Conservation (phyloP, 129 eudicot species). For the Oenanthe sinensis region DNA sequence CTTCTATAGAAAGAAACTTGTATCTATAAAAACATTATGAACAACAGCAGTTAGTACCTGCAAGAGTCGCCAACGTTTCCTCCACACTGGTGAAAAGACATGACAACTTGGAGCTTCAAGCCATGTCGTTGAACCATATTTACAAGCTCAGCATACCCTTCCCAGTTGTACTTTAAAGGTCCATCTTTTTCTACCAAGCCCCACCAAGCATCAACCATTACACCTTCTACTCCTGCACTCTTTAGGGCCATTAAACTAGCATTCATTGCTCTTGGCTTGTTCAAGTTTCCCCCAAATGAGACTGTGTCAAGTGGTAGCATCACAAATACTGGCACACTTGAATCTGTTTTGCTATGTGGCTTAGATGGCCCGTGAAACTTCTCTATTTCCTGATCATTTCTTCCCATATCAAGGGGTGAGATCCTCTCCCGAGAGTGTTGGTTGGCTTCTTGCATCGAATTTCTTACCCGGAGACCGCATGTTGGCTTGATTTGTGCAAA, state of each 20-base stretch:
- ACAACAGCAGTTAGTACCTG: constrained; percentile 61
- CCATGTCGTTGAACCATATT: constrained; percentile 82
- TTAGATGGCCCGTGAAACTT: neutral
- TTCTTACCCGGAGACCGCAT: constrained; percentile 34
- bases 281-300: constrained; percentile 48
- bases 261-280: constrained; percentile 72
- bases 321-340: constrained; percentile 75
- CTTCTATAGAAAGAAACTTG: neutral
- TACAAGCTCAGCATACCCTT: constrained; percentile 82
- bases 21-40: neutral
- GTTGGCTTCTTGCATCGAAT: constrained; percentile 33
- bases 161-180: constrained; percentile 83
- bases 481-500: constrained; percentile 46
- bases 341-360: constrained; percentile 20
- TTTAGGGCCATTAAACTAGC: constrained; percentile 94
- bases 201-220: constrained; percentile 99
- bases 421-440: constrained; percentile 18
- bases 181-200: constrained; percentile 96
- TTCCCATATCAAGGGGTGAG: constrained; percentile 23
- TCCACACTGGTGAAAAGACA: constrained; percentile 99
- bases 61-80: constrained; percentile 98
- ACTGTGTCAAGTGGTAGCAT: constrained; percentile 93
- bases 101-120: constrained; percentile 89
- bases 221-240: constrained; percentile 80
- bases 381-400: constrained; percentile 17